Base-by-base conservation (phyloP, 768 basidiomycete genomes). In the Tylopilus felleus region DNA sequence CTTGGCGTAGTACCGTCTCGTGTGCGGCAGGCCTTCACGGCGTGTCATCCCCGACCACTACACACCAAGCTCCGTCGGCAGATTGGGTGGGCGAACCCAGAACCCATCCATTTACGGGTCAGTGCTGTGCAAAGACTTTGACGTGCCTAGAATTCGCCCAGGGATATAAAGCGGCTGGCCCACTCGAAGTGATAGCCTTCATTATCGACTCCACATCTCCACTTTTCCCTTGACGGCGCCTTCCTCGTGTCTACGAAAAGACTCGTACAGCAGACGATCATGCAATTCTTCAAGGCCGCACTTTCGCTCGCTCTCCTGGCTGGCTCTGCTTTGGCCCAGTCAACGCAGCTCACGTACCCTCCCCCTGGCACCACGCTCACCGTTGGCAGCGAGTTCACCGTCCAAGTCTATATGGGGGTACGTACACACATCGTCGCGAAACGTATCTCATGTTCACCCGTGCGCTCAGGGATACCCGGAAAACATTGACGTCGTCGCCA, bases 401-500 rank as follows among this genome's bases (percentile, higher is more conserved):
- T 66, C 2, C 55, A 58, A 55, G 56, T 66, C 8, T 40, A 33
- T 23, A 61, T 66, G 61, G 52, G 51, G 21, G 65, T 61, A 36
- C 51, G 61, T 56, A 36, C 25, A 5, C 25, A 5, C 4, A 1
- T 44, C 40, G 7, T 31, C 29, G 3, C 16, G 13, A 13, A 35
- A 5, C 16, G 5, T 8, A 28, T 38, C 28, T 14, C 21, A 19
- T 23, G 10, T 23, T 53, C 16, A 63, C 42, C 16, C 9, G 17
- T 12, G 19, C 25, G 5, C 10, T 6, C 46, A 67, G 66, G 52
- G 51, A 3, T 66, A 43, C 49, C 55, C 60, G 10, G 54, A 62
- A 21, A 68, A 63, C 47, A 57, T 69, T 4, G 63, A 68, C 35
- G 50, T 57, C 6, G 67, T 71, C 14, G 65, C 65, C 12, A 58